Evolutionary conservation across 208 protist genomes (phyloP), one percentile per base, ranked within the genome.

Genomic region (Borovskyia barvae): DNA sequence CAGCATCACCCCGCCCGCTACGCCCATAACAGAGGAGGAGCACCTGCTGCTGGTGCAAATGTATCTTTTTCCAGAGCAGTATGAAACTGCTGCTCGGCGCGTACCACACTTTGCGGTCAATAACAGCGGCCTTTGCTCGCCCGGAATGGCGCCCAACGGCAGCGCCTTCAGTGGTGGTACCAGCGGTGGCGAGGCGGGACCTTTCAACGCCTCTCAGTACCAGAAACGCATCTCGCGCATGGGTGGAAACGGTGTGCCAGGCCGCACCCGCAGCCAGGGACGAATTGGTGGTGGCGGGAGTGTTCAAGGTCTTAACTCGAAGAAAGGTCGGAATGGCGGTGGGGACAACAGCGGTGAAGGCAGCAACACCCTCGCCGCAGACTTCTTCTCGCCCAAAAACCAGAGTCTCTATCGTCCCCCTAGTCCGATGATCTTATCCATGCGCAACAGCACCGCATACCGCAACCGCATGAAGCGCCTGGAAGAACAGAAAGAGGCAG

Each of bases 351-450:
- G 58, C 12, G 41, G 2, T 19, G 40, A 52, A 3, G 51, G 40
- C 41, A 48, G 5, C 12, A 48, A 36, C 39, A 64, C 72, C 41
- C 54, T 51, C 39, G 49, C 49, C 24, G 72, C 80, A 0, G 82
- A 85, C 42, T 71, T 59, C 49, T 77, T 81, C 41, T 43, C 65
- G 1, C 28, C 61, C 1, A 62, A 70, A 43, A 68, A 72, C 8
- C 66, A 78, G 17, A 78, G 75, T 15, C 79, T 69, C 11, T 94
- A 89, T 73, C 72, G 75, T 19, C 83, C 87, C 2, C 87, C 87
- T 9, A 89, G 82, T 29, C 87, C 87, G 42, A 87, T 94, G 81
- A 85, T 94, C 66, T 65, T 94, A 41, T 94, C 83, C 11, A 80
- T 91, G 59, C 87, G 87, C 50, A 86, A 87, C 68, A 86, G 63